Evolutionary conservation across 768 basidiomycete genomes (phyloP).

Genomic region (Pisolithus albus): DNA sequence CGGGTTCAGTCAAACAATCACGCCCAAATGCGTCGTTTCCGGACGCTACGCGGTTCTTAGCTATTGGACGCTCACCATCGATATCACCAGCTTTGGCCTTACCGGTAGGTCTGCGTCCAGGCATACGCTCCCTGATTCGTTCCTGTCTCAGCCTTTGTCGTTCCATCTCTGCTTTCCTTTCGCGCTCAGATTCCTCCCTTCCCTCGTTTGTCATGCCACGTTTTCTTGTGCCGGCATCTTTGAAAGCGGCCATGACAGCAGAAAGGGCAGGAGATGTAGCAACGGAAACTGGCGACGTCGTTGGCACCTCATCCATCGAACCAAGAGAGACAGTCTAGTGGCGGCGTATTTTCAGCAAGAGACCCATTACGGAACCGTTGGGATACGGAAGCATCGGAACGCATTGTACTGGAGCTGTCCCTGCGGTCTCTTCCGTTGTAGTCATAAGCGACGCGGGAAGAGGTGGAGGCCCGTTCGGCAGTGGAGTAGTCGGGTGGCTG

Average conservation of each 20-base stretch:
- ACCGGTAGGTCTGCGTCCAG: constrained; percentile 46
- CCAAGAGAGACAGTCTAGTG: constrained; percentile 14
- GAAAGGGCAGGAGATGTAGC: constrained; percentile 44
- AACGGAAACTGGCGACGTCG: constrained; percentile 19
- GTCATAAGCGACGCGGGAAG: constrained; percentile 32
- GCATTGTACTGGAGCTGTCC: constrained; percentile 47
- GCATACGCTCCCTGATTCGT: constrained; percentile 60
- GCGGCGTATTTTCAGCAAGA: constrained; percentile 9
- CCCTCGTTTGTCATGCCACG: constrained; percentile 47
- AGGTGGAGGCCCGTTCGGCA: constrained; percentile 43
- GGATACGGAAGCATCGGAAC: constrained; percentile 37
- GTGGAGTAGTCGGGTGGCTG: constrained; percentile 45
- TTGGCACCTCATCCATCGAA: constrained; percentile 7
- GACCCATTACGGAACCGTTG: constrained; percentile 27
- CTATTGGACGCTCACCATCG: constrained; percentile 51
- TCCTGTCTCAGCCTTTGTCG: constrained; percentile 61
- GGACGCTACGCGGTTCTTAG: not conserved
- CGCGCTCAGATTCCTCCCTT: constrained; percentile 53
- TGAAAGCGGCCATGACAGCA: constrained; percentile 64
- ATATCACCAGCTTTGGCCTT: constrained; percentile 71
- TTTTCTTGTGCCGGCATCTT: constrained; percentile 48
- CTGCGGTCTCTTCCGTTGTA: constrained; percentile 28
- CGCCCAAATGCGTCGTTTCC: not conserved
- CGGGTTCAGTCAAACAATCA: constrained; percentile 1
- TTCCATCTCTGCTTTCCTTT: constrained; percentile 55